Percentiles rank a stretch among this genome's conserved stretches.
Conservation (phyloP, 2,329 filamentous ascomycete genomes). For the Penicillium sp. region DNA sequence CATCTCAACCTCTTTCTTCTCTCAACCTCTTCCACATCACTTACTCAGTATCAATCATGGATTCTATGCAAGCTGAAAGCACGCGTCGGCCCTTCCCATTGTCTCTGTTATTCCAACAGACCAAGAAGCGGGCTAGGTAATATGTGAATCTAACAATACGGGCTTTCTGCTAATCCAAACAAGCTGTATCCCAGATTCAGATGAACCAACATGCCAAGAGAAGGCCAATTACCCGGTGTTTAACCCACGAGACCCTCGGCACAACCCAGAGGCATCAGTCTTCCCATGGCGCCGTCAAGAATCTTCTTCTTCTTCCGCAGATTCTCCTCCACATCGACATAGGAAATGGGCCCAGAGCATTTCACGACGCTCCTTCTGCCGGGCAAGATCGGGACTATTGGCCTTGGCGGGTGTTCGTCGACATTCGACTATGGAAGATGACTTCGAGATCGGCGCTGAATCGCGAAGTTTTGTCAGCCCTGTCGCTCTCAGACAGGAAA, state of each 20-base stretch:
- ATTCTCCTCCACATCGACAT: constrained; percentile 16
- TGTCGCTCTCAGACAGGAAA: neutral
- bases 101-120: constrained; percentile 23
- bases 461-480: neutral
- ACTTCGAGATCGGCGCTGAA: neutral
- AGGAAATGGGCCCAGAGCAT: constrained; percentile 29
- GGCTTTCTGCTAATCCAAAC: neutral
- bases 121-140: constrained; percentile 27
- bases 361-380: constrained; percentile 33
- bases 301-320: constrained; percentile 14
- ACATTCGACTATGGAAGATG: constrained; percentile 14
- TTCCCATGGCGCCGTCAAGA: constrained; percentile 13
- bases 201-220: constrained; percentile 33
- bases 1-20: too few relatives aligned
- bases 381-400: constrained; percentile 33
- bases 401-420: constrained; percentile 31
- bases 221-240: constrained; percentile 39
- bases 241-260: constrained; percentile 37
- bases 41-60: neutral
- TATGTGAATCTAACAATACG: neutral
- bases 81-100: constrained; percentile 20
- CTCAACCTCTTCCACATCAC: neutral
- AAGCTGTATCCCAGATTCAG: neutral
- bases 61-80: neutral
- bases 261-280: constrained; percentile 30